These are phyloP conservation scores for Ogataea ramenticola DNA, from an alignment of 805 yeast species.

Conservation along the genomic window DNA sequence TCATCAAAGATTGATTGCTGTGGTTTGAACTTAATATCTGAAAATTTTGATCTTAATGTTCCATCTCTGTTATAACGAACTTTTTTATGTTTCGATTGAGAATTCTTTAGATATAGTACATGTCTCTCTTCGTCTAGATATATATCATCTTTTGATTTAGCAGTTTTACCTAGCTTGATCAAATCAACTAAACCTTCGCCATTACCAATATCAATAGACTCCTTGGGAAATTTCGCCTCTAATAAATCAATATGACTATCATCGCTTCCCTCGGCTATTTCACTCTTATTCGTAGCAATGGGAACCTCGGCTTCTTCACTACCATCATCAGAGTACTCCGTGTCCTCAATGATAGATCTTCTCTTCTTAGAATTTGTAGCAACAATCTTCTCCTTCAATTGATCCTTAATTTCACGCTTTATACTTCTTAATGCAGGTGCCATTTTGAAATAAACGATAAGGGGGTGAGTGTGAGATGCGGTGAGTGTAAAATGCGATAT, in stretches of 20 bases:
- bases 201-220: background rate
- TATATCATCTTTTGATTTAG: background rate
- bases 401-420: too few species aligned
- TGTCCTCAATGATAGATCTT: slow-evolving; percentile 1
- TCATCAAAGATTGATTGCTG: slow-evolving; percentile 49
- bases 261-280: background rate
- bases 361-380: background rate
- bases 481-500: too few species aligned
- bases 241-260: background rate
- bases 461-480: too few species aligned
- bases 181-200: background rate
- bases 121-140: background rate
- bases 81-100: background rate
- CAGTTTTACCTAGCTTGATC: background rate
- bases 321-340: slow-evolving; percentile 1
- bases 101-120: background rate
- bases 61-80: slow-evolving; percentile 24
- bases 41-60: slow-evolving; percentile 41
- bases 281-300: too few species aligned
- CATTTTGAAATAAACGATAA: too few species aligned
- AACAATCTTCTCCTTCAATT: background rate
- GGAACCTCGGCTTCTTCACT: background rate
- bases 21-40: slow-evolving; percentile 41
- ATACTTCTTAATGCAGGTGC: too few species aligned
- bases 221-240: background rate